These are phyloP conservation scores for Staphylotrichum longicolle DNA, from an alignment of 495 filamentous ascomycete species.

Conservation along the genomic window DNA sequence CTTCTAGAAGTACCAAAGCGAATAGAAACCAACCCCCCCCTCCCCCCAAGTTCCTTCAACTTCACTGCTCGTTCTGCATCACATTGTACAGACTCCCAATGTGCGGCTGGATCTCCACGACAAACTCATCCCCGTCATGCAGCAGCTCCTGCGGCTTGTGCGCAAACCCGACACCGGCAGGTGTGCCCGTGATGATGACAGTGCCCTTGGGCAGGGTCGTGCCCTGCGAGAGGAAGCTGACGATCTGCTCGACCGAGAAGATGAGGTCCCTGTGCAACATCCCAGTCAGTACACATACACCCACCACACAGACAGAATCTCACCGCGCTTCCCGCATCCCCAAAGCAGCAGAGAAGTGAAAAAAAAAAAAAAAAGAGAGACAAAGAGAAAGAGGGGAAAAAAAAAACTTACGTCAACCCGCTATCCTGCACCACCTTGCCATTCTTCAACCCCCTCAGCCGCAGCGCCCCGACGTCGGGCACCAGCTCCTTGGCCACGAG, in stretches of 20 bases:
- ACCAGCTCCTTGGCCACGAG: constrained; percentile 54
- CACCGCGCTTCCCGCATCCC: too few species aligned
- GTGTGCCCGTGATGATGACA: constrained; percentile 51
- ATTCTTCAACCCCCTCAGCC: constrained; percentile 47
- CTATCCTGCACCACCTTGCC: constrained; percentile 51
- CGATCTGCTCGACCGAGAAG: constrained; percentile 45
- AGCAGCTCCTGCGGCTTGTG: constrained; percentile 44
- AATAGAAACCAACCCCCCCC: background rate
- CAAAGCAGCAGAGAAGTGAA: too few species aligned
- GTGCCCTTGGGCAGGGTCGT: constrained; percentile 48
- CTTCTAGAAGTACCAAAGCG: background rate
- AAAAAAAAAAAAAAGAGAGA: background rate
- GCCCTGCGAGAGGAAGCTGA: constrained; percentile 50
- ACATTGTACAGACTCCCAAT: constrained; percentile 47
- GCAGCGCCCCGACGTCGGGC: constrained; percentile 41
- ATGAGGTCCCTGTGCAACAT: constrained; percentile 41
- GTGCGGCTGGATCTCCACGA: constrained; percentile 47
- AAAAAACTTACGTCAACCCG: constrained; percentile 44
- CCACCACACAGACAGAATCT: background rate
- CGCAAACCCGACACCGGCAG: constrained; percentile 45
- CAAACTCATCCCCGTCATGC: constrained; percentile 48
- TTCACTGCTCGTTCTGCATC: constrained; percentile 44
- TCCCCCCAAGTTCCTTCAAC: background rate
- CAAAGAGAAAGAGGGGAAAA: background rate
- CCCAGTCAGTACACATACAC: constrained; percentile 4